phyloP scores from a whole-genome alignment of 2,329 filamentous ascomycete species.

The Nemania sp. region DNA sequence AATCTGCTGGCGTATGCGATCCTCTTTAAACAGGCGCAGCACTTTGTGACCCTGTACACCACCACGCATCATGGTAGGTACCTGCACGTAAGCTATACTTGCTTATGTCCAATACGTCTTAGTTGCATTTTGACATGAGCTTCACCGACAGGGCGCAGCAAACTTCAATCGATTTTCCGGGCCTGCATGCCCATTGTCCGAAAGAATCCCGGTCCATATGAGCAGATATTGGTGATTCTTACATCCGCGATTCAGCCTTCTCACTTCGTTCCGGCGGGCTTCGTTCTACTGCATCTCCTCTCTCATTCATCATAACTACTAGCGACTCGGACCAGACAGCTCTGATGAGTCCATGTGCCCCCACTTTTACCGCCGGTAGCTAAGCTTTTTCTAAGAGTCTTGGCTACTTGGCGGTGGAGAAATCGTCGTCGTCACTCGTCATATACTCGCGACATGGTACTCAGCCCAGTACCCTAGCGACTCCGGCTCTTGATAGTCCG shows the following conservation, averaged over 20 bases:
- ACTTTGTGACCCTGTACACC: background rate
- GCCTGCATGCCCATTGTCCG: background rate
- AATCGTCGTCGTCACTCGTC: background rate
- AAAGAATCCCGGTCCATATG: background rate
- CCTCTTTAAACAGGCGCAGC: background rate
- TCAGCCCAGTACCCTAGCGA: background rate
- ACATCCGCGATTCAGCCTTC: slow-evolving; percentile 1
- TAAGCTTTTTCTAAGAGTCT: background rate
- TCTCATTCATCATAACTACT: background rate
- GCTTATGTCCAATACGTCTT: background rate
- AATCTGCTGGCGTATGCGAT: background rate
- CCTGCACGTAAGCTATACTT: background rate
- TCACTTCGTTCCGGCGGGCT: too few species aligned
- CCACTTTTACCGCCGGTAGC: background rate
- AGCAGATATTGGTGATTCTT: background rate
- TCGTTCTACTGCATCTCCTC: background rate
- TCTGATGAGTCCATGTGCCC: background rate
- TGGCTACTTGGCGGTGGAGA: background rate
- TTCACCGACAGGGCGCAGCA: background rate
- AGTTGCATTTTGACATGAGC: background rate
- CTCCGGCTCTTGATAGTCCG: background rate
- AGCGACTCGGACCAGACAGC: background rate
- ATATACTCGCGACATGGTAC: too few species aligned
- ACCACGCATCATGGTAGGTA: background rate
- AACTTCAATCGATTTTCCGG: background rate